Evolutionary conservation across 768 basidiomycete genomes (phyloP), one percentile per base, ranked within the genome.

Genomic region (Phlebiopsis gigantea): DNA sequence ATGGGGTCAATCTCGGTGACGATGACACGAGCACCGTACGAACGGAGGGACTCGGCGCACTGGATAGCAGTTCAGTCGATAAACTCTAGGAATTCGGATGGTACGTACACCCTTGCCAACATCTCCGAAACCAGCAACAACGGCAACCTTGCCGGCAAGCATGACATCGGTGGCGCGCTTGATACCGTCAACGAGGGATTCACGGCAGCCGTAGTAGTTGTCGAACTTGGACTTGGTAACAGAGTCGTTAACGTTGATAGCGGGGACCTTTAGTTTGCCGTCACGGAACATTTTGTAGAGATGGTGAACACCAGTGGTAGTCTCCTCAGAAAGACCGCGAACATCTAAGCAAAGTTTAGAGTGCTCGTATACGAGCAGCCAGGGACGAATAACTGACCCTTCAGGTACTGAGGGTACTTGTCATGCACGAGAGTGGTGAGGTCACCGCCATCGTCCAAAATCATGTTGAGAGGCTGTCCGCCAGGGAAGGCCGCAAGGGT

Each of bases 201-300:
- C 97, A 69, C 97, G 93, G 78, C 97, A 99, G 60, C 97, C 97
- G 72, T 99, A 99, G 76, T 93, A 89, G 78, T 93, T 93, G 77
- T 95, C 90, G 71, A 99, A 99, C 81, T 99, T 99, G 71, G 94
- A 97, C 77, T 99, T 99, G 63, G 97, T 99, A 69, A 99, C 97
- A 5, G 96, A 97, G 78, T 97, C 95, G 74, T 98, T 98, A 69
- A 99, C 97, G 73, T 99, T 99, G 82, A 99, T 98, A 61, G 97
- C 97, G 59, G 97, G 96, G 63, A 98, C 81, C 80, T 94, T 96
- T 69, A 99, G 84, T 71, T 82, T 91, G 65, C 95, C 96, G 45
- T 97, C 93, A 63, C 93, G 87, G 88, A 94, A 90, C 58, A 89
- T 85, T 81, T 95, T 96, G 88, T 98, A 98, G 26, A 99, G 80